Conservation (phyloP, 1,284 basidiomycete genomes). For the Puccinia sorghi region DNA sequence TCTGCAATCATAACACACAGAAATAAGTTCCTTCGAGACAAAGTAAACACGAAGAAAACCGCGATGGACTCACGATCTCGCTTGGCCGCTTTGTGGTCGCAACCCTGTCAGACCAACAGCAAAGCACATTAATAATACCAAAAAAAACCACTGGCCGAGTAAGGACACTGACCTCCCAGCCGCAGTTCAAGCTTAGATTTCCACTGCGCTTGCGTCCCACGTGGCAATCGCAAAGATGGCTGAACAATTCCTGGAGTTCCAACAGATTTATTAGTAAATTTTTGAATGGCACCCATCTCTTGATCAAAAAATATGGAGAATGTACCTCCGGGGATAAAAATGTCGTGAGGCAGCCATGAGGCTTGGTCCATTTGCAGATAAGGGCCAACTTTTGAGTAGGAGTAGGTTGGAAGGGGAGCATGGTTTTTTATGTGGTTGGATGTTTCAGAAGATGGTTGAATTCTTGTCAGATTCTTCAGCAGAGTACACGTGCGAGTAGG, state of each 20-base stretch:
- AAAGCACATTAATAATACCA: not conserved
- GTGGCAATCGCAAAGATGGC: constrained; percentile 46
- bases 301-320: not conserved
- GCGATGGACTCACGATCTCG: constrained; percentile 40
- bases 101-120: constrained; percentile 24
- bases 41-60: not conserved
- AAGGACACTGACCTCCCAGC: constrained; percentile 29
- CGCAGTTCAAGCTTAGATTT: constrained; percentile 47
- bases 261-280: not conserved
- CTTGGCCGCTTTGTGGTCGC: constrained; percentile 43
- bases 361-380: constrained; percentile 37
- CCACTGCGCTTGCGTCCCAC: constrained; percentile 46
- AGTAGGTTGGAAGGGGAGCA: constrained; percentile 3
- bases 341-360: constrained; percentile 2
- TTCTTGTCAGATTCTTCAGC: not conserved
- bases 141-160: not conserved
- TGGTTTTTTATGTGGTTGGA: not conserved
- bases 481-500: not conserved
- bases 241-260: constrained; percentile 38
- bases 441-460: no score
- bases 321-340: constrained; percentile 37
- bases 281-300: not conserved
- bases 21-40: not conserved
- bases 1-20: constrained; percentile 10
- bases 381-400: constrained; percentile 13